A percentile compares a stretch with the other conserved stretches of the same genome.
These are phyloP conservation scores for Lasiodiplodia gonubiensis DNA, from an alignment of 2,329 filamentous ascomycete genomes.

Conservation along the genomic window DNA sequence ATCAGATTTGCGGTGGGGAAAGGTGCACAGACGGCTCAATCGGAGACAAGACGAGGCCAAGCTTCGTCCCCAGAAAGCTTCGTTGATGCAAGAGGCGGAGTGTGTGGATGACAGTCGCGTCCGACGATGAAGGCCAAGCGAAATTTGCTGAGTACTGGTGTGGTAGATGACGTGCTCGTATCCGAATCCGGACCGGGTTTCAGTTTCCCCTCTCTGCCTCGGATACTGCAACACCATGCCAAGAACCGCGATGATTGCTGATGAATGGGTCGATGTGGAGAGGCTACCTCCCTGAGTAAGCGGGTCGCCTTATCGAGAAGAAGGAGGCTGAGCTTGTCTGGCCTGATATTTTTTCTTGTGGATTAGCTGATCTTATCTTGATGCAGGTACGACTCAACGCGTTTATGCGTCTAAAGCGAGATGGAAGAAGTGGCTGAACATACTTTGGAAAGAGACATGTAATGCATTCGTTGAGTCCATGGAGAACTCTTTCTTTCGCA, in stretches of 20 bases:
- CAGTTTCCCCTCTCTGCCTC: not conserved
- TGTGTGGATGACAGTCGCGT: not conserved
- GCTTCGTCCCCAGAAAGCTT: not conserved
- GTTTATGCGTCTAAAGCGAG: not conserved
- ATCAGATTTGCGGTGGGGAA: not conserved
- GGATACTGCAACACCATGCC: constrained; percentile 19
- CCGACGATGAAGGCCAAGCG: not conserved
- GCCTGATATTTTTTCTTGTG: not conserved
- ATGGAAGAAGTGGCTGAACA: not conserved
- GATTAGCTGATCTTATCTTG: not conserved
- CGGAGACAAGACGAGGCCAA: not conserved
- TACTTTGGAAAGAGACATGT: not conserved
- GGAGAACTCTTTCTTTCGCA: not conserved
- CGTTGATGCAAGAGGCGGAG: not conserved
- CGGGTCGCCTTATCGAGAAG: not conserved
- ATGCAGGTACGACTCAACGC: not conserved
- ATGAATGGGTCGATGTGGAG: not conserved
- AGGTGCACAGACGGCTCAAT: not conserved
- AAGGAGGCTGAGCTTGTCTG: not conserved
- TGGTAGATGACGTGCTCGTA: constrained; percentile 24
- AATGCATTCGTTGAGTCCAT: not conserved
- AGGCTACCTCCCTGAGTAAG: not conserved
- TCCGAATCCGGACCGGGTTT: not conserved
- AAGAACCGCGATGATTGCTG: constrained; percentile 18
- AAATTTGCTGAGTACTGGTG: not conserved